Base-by-base conservation (phyloP, 164 flowering plant genomes). In the Magnolia officinalis region DNA sequence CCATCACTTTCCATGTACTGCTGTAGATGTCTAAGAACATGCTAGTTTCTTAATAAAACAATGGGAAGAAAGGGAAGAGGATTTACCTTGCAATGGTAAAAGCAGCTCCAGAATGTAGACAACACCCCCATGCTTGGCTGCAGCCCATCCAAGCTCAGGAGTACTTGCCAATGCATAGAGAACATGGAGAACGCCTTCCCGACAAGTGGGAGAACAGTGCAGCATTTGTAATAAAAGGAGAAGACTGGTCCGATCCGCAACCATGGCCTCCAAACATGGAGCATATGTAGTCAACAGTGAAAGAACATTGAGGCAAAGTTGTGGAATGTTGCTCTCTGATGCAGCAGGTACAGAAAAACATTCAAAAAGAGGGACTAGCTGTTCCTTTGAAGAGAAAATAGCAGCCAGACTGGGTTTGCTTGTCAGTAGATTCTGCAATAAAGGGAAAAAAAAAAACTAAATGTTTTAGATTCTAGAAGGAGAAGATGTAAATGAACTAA, bases 91-190 rank as follows among this genome's bases (percentile, higher is more conserved):
- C 80, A 88, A 76, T 64, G 98, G 99, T 82, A 96, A 86, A 64
- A 96, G 92, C 86, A 96, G 90, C 80, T 92, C 97, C 78, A 96
- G 98, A 86, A 96, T 96, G 87, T 90, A 96, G 14, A 96, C 94
- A 13, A 92, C 99, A 67, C 99, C 99, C 78, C 99, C 99, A 87
- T 94, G 96, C 86, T 94, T 96, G 76, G 99, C 99, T 85, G 97
- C 98, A 50, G 97, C 89, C 99, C 99, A 96, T 74, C 98, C 98
- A 80, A 96, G 96, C 84, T 96, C 99, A 58, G 99, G 85, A 49
- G 99, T 96, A 87, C 97, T 88, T 72, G 99, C 99, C 89, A 96
- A 87, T 55, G 99, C 97, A 86, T 93, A 94, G 74, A 96, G 97
- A 81, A 96, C 98, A 88, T 94, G 99, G 37, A 96, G 90, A 80